Evolutionary conservation across 192 early-diverging fungal genomes (phyloP).

Genomic region (Ambispora gerdemannii): DNA sequence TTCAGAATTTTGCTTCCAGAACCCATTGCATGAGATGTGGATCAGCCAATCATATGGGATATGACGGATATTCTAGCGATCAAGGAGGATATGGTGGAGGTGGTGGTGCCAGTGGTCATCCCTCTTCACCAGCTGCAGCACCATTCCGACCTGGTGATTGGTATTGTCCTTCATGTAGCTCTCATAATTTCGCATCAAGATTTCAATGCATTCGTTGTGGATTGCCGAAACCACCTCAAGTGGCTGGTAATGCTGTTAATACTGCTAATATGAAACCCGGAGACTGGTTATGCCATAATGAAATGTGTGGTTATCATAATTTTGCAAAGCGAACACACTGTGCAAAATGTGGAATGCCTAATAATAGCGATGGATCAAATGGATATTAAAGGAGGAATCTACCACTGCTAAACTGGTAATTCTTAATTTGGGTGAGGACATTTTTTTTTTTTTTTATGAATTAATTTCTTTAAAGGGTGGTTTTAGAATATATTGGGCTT

Average conservation of each 20-base stretch:
- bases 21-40: constrained; percentile 63
- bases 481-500: no score
- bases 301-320: constrained; percentile 49
- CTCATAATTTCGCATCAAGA: constrained; percentile 68
- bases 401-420: not conserved
- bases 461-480: no score
- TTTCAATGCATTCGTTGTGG: constrained; percentile 60
- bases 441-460: no score
- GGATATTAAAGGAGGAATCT: not conserved
- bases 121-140: constrained; percentile 34
- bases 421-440: not conserved
- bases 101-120: constrained; percentile 18
- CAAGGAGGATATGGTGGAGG: constrained; percentile 36
- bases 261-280: constrained; percentile 43
- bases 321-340: constrained; percentile 49
- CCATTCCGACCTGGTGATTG: constrained; percentile 67
- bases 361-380: constrained; percentile 1
- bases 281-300: constrained; percentile 48
- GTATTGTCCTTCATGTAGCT: constrained; percentile 60
- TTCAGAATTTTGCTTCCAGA: constrained; percentile 78
- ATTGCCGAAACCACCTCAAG: constrained; percentile 43
- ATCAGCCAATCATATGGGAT: constrained; percentile 35
- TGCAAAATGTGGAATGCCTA: constrained; percentile 39
- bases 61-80: constrained; percentile 28
- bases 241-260: not conserved